A percentile compares a stretch with the other conserved stretches of the same genome.
phyloP scores from a whole-genome alignment of 768 basidiomycete species.

The Boletales sp. region DNA sequence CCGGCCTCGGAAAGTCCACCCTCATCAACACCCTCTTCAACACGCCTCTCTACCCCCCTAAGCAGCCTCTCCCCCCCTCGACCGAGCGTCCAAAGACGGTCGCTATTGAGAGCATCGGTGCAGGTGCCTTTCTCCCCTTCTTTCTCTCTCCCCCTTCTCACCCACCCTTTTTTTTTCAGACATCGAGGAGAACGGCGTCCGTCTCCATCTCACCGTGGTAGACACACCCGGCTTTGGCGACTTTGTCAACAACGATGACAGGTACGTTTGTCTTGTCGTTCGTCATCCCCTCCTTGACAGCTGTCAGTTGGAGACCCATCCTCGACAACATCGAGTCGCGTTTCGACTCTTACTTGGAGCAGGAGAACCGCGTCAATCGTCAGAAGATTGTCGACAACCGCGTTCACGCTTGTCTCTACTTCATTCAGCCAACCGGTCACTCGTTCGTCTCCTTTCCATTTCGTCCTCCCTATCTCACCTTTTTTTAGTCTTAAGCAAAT shows the following conservation, averaged over 20 bases:
- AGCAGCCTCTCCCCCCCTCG: constrained; percentile 79
- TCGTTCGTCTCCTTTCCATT: constrained; percentile 53
- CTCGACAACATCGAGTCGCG: constrained; percentile 97
- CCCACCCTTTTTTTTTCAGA: constrained; percentile 53
- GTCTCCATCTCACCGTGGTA: constrained; percentile 96
- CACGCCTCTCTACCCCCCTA: constrained; percentile 89
- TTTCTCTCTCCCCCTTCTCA: not conserved
- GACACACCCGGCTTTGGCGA: constrained; percentile 99
- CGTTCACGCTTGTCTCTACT: constrained; percentile 98
- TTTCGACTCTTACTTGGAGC: constrained; percentile 96
- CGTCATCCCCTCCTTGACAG: constrained; percentile 13
- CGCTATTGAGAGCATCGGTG: constrained; percentile 96
- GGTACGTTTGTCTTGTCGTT: constrained; percentile 45
- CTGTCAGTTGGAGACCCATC: constrained; percentile 91
- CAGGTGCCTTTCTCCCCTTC: constrained; percentile 52
- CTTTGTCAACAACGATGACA: constrained; percentile 99
- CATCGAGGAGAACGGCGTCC: constrained; percentile 97
- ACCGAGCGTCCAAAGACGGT: constrained; percentile 90
- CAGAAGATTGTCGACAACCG: constrained; percentile 93
- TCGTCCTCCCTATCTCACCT: not conserved
- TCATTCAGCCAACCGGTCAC: constrained; percentile 98
- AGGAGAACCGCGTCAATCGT: constrained; percentile 98
- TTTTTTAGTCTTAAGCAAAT: constrained; percentile 83
- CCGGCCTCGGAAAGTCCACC: constrained; percentile 97
- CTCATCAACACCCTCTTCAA: constrained; percentile 99